A percentile compares a stretch with the other conserved stretches of the same genome.
phyloP scores from a whole-genome alignment of 495 filamentous ascomycete species.

The Podospora sp. region DNA sequence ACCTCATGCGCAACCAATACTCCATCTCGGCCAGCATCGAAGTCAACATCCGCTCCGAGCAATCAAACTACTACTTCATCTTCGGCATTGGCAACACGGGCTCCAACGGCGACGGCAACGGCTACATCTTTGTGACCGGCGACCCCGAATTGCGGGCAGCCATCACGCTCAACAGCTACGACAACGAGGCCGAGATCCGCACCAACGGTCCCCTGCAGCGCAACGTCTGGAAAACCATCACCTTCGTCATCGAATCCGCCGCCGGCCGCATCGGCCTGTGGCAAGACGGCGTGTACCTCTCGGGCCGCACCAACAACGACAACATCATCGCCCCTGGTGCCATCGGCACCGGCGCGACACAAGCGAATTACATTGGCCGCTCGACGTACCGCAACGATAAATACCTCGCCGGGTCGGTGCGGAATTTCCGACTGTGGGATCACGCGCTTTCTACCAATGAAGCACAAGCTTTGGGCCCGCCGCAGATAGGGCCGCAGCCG shows the following conservation, averaged over 20 bases:
- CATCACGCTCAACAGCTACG: constrained; percentile 1
- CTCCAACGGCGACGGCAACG: constrained; percentile 8
- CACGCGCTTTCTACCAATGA: neutral
- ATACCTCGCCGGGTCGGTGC: constrained; percentile 1
- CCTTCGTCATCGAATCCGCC: neutral
- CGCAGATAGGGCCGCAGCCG: neutral
- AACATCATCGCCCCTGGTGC: neutral
- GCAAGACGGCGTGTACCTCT: neutral
- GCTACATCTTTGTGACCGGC: constrained; percentile 5
- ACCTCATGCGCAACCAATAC: constrained; percentile 12
- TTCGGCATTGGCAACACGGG: constrained; percentile 5
- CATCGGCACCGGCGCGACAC: neutral
- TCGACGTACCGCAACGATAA: neutral
- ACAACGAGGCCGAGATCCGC: constrained; percentile 8
- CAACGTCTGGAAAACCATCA: neutral
- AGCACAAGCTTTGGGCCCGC: neutral
- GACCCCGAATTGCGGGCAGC: neutral
- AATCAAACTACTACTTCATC: neutral
- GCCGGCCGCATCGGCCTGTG: neutral
- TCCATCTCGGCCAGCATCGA: neutral
- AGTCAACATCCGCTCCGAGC: constrained; percentile 4
- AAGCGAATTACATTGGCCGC: constrained; percentile 4
- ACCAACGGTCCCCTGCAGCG: neutral
- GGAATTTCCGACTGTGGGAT: neutral
- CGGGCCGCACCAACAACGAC: constrained; percentile 4